These are phyloP conservation scores for Pseudonitzschia multistriata DNA, from an alignment of 108 stramenopile species.

Conservation along the genomic window DNA sequence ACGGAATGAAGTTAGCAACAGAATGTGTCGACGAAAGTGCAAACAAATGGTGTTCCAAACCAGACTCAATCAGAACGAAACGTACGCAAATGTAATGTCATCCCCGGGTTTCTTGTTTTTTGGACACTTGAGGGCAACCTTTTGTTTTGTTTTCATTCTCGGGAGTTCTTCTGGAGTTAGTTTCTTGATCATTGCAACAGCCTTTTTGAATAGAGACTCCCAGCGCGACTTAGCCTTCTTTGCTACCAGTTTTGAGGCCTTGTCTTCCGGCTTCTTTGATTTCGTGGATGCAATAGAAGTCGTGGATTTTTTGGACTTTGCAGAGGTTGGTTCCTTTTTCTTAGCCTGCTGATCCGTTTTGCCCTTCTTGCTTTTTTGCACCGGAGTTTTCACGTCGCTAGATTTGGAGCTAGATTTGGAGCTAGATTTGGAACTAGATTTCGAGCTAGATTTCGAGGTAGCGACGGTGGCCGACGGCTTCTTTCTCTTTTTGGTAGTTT, in stretches of 20 bases:
- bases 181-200: slow-evolving; percentile 56
- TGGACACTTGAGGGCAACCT: slow-evolving; percentile 63
- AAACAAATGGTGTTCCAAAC: background rate
- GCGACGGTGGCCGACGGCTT: background rate
- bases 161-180: slow-evolving; percentile 67
- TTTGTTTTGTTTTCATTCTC: slow-evolving; percentile 48
- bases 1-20: slow-evolving; percentile 14
- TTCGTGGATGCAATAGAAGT: slow-evolving; percentile 14
- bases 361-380: slow-evolving; percentile 17
- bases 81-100: slow-evolving; percentile 60
- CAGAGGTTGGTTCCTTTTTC: slow-evolving; percentile 8
- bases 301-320: slow-evolving; percentile 24
- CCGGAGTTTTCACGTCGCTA: background rate
- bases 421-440: background rate
- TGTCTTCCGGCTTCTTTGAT: slow-evolving; percentile 18
- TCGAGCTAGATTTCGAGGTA: slow-evolving; percentile 7
- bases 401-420: slow-evolving; percentile 8
- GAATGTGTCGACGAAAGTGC: background rate
- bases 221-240: slow-evolving; percentile 33
- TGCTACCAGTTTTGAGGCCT: slow-evolving; percentile 13
- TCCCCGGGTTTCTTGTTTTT: slow-evolving; percentile 68
- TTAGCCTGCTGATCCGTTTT: slow-evolving; percentile 14
- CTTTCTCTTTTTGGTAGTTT: slow-evolving; percentile 36
- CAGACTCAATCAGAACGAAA: background rate
- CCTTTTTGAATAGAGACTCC: slow-evolving; percentile 36